These are phyloP conservation scores for Exophiala aquamarina DNA, from an alignment of 2,329 filamentous ascomycete genomes.

Conservation along the genomic window DNA sequence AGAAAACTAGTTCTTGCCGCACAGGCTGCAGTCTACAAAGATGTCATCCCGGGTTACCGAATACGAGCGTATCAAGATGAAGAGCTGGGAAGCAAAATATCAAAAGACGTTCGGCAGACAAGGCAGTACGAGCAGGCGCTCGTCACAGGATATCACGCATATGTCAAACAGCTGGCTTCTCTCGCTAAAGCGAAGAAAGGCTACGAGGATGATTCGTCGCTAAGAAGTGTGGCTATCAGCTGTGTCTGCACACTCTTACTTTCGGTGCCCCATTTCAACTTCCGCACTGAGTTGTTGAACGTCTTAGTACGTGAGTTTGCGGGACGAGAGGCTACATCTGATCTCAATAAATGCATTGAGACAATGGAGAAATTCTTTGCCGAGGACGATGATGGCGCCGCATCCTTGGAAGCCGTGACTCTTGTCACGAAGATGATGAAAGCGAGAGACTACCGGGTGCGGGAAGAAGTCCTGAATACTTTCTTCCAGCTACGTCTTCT, in stretches of 20 bases:
- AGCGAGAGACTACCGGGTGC: constrained; percentile 74
- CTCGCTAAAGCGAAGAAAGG: constrained; percentile 60
- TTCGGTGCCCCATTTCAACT: constrained; percentile 95
- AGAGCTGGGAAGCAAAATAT: constrained; percentile 74
- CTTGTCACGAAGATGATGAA: constrained; percentile 95
- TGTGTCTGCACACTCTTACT: constrained; percentile 81
- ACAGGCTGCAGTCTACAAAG: constrained; percentile 88
- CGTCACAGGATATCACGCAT: constrained; percentile 79
- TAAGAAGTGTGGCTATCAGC: constrained; percentile 75
- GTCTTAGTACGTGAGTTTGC: constrained; percentile 85
- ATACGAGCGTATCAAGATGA: constrained; percentile 81
- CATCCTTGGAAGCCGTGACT: constrained; percentile 81
- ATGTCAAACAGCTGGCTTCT: constrained; percentile 72
- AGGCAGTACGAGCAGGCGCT: constrained; percentile 85
- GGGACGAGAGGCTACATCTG: constrained; percentile 66
- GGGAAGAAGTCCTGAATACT: constrained; percentile 84
- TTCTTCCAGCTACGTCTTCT: constrained; percentile 88
- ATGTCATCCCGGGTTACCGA: constrained; percentile 92
- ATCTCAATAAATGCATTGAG: constrained; percentile 74
- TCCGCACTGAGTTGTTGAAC: constrained; percentile 80
- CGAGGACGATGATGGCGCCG: constrained; percentile 85
- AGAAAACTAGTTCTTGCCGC: constrained; percentile 84
- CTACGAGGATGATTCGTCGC: constrained; percentile 32
- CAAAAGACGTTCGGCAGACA: constrained; percentile 83
- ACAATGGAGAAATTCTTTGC: constrained; percentile 79